Evolutionary conservation across 306 rosid species (phyloP), one percentile per base, ranked within the genome.

Genomic region (Luffa acutangula): DNA sequence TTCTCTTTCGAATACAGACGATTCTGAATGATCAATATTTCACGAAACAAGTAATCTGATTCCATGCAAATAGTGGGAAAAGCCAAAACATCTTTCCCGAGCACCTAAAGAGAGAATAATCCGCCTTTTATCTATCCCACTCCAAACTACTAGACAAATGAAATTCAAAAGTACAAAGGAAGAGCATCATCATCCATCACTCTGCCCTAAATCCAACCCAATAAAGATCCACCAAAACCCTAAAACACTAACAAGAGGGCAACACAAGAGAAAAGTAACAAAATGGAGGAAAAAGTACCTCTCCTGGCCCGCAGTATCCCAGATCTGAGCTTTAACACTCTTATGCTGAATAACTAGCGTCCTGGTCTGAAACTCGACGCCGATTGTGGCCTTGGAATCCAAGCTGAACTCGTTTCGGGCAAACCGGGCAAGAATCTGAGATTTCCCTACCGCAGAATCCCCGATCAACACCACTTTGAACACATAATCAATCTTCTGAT

Each of bases 291-390:
- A 78, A 78, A 31, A 52, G 75, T 81, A 95, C 98, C 97, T 88
- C 84, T 95, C 98, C 91, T 95, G 98, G 73, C 98, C 98, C 1
- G 98, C 98, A 3, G 97, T 95, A 87, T 95, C 98, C 98, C 98
- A 95, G 98, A 95, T 95, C 98, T 95, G 98, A 88, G 98, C 98
- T 85, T 95, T 95, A 49, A 95, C 91, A 78, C 90, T 92, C 96
- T 95, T 95, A 82, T 88, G 97, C 83, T 91, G 87, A 81, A 95
- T 91, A 73, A 95, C 87, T 13, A 95, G 79, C 56, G 98, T 95
- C 49, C 97, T 76, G 1, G 98, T 95, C 87, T 95, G 97, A 75
- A 95, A 95, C 94, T 95, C 98, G 12, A 95, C 97, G 4, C 98
- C 98, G 87, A 95, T 95, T 13, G 98, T 95, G 72, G 98, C 97